Conservation (phyloP, 192 early-diverging fungal species). For the Entomortierella beljakovae region DNA sequence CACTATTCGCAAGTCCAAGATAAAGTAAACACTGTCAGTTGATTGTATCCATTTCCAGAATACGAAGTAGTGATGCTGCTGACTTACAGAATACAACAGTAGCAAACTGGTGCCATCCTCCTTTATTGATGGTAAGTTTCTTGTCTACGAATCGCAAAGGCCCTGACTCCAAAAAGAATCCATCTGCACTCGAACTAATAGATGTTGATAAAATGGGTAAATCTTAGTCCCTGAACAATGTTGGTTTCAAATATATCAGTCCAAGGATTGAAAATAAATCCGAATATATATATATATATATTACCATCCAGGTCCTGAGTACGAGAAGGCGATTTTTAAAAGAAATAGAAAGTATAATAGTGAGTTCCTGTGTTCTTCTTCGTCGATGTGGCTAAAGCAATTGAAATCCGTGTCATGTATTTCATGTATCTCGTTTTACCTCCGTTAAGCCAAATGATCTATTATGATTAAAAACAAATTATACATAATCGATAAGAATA, state of each 20-base stretch:
- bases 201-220: neutral
- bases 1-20: too few species aligned
- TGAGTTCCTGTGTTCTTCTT: neutral
- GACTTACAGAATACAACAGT: slow-evolving; percentile 67
- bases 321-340: neutral
- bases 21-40: too few species aligned
- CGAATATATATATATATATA: neutral
- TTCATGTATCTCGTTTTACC: slow-evolving; percentile 29
- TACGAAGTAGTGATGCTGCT: neutral
- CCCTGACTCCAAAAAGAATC: slow-evolving; percentile 71
- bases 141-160: slow-evolving; percentile 60
- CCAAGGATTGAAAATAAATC: neutral
- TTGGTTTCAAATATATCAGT: neutral
- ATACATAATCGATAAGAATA: neutral
- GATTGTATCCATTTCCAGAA: neutral
- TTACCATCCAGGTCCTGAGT: slow-evolving; percentile 31
- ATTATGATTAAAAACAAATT: neutral
- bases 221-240: neutral
- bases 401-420: too few species aligned
- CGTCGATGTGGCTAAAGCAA: too few species aligned
- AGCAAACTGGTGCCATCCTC: slow-evolving; percentile 71
- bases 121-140: slow-evolving; percentile 53
- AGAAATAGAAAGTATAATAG: neutral
- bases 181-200: slow-evolving; percentile 67
- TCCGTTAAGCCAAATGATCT: slow-evolving; percentile 76